These are phyloP conservation scores for Actinidia chinensis DNA, from an alignment of 179 eudicot genomes.

Conservation along the genomic window DNA sequence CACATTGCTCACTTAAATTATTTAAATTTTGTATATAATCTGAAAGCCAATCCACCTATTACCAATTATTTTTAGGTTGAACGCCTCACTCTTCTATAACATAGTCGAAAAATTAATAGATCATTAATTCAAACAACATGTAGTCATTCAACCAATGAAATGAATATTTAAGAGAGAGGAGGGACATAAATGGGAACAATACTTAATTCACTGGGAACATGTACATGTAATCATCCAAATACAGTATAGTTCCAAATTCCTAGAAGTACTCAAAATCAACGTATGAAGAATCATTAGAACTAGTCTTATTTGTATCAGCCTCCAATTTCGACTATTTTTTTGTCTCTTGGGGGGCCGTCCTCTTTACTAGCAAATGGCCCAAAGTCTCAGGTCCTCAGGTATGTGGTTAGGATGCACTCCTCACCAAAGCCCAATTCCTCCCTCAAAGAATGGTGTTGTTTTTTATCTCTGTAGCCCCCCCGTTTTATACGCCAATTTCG, in stretches of 20 bases:
- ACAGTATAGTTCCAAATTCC: slow-evolving; percentile 6
- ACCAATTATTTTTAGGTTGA: too few species aligned
- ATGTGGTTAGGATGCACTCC: slow-evolving; percentile 61
- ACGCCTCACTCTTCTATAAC: too few species aligned
- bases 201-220: not conserved
- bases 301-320: slow-evolving; percentile 29
- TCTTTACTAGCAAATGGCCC: slow-evolving; percentile 44
- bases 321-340: slow-evolving; percentile 39
- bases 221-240: not conserved
- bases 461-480: slow-evolving; percentile 75
- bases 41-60: too few species aligned
- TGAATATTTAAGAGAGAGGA: too few species aligned
- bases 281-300: slow-evolving; percentile 40
- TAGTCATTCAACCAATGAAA: too few species aligned
- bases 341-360: slow-evolving; percentile 29
- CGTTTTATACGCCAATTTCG: slow-evolving; percentile 65
- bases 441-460: slow-evolving; percentile 70
- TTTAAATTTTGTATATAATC: too few species aligned
- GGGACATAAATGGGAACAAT: too few species aligned
- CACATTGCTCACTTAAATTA: too few species aligned
- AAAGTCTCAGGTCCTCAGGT: slow-evolving; percentile 60
- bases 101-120: too few species aligned
- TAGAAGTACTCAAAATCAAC: slow-evolving; percentile 62
- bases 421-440: slow-evolving; percentile 70
- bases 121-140: too few species aligned